A percentile compares a stretch with the other conserved stretches of the same genome.
These are phyloP conservation scores for Podospora pseudopauciseta DNA, from an alignment of 495 filamentous ascomycete genomes.

Conservation along the genomic window DNA sequence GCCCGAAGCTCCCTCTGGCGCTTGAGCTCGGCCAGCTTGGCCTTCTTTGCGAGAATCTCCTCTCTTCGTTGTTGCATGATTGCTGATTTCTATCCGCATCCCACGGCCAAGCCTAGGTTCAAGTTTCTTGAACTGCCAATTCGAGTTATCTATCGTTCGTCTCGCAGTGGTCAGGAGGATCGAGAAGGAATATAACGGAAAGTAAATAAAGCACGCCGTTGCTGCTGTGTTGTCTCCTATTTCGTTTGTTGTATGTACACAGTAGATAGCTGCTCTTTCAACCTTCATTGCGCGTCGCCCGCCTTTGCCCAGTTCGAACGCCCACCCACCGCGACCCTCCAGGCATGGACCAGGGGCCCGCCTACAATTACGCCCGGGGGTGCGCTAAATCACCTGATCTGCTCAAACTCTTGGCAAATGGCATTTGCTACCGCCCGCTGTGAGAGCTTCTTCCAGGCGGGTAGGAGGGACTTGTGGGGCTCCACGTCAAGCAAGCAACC, in stretches of 20 bases:
- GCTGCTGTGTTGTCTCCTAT: not conserved
- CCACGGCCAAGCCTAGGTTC: constrained; percentile 17
- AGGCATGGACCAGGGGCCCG: constrained; percentile 5
- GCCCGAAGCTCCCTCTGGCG: constrained; percentile 79
- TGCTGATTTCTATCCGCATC: constrained; percentile 38
- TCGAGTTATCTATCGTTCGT: not conserved
- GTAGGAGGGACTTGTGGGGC: not conserved
- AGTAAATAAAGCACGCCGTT: not conserved
- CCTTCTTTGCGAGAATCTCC: constrained; percentile 91
- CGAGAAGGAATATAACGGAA: not conserved
- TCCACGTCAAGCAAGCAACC: not conserved
- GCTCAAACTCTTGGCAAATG: constrained; percentile 3
- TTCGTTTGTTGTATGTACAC: not conserved
- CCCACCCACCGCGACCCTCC: not conserved
- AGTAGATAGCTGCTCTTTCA: not conserved
- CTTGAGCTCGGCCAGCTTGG: constrained; percentile 93
- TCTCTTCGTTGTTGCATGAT: constrained; percentile 81
- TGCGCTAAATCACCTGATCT: constrained; percentile 18
- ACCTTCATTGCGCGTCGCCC: constrained; percentile 18
- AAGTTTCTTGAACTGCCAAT: not conserved
- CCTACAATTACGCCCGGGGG: constrained; percentile 29
- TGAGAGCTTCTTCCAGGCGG: not conserved
- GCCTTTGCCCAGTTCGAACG: not conserved
- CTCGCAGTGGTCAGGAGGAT: not conserved
- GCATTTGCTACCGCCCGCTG: not conserved